phyloP scores from a whole-genome alignment of 257 asterid genomes.

The Solanum okadae region DNA sequence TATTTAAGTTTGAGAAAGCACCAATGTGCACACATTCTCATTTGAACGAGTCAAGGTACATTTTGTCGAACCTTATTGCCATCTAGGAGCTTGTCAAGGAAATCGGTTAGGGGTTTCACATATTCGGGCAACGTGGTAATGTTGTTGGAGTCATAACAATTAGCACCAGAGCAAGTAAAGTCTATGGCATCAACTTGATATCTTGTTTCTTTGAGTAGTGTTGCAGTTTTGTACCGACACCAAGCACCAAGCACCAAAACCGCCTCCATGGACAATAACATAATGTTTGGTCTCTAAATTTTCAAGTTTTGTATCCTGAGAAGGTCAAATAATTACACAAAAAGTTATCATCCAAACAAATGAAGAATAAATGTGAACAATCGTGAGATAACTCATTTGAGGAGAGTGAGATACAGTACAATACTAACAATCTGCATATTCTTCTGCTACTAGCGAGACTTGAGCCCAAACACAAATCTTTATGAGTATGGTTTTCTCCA shows the following conservation, averaged over 20 bases:
- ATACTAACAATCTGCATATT: not conserved
- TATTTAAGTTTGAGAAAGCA: not conserved
- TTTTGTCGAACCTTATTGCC: slow-evolving; percentile 18
- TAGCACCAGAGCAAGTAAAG: slow-evolving; percentile 39
- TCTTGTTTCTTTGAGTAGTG: slow-evolving; percentile 34
- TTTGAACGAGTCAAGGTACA: not conserved
- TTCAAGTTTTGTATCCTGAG: not conserved
- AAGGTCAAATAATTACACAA: not conserved
- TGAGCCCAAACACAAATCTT: not conserved
- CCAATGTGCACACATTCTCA: not conserved
- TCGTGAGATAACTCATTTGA: not conserved
- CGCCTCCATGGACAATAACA: slow-evolving; percentile 57
- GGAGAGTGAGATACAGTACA: not conserved
- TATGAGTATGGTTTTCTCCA: not conserved
- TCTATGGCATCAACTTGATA: slow-evolving; percentile 39
- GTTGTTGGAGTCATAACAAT: slow-evolving; percentile 37
- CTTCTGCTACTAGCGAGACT: not conserved
- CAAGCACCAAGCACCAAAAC: slow-evolving; percentile 61
- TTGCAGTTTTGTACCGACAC: slow-evolving; percentile 45
- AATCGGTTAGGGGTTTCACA: slow-evolving; percentile 36
- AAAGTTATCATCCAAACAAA: not conserved
- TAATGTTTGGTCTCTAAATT: slow-evolving; percentile 24
- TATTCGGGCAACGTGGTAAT: slow-evolving; percentile 25
- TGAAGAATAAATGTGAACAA: not conserved
- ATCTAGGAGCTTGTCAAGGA: slow-evolving; percentile 26